Conservation (phyloP, 306 rosid species). For the Arachis stenosperma region DNA sequence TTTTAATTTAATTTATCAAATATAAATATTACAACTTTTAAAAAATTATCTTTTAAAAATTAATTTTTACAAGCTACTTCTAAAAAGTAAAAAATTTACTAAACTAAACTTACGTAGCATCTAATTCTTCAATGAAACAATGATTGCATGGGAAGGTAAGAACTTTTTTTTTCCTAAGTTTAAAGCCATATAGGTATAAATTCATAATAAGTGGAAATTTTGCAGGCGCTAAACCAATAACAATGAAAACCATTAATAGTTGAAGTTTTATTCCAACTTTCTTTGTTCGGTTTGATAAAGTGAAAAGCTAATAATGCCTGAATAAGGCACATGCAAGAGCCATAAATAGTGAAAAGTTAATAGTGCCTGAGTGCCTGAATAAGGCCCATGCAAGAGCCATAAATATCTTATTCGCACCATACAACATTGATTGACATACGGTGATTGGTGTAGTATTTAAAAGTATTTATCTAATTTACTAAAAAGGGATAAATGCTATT, state of each 20-base stretch:
- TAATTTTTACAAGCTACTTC: no score
- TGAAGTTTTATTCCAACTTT: not conserved
- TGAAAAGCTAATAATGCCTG: not conserved
- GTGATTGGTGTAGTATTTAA: no score
- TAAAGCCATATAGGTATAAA: no score
- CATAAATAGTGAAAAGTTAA: not conserved
- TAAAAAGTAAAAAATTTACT: no score
- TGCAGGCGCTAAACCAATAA: not conserved
- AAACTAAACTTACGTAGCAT: not conserved
- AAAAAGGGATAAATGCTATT: no score
- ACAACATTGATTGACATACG: not conserved
- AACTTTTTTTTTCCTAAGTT: not conserved
- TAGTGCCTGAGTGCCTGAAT: not conserved
- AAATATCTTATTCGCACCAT: not conserved
- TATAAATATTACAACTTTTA: no score
- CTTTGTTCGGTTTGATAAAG: not conserved
- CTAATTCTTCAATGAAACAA: conserved; percentile 5
- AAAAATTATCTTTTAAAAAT: no score
- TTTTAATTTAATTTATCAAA: no score
- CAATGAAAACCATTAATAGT: not conserved
- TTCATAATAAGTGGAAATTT: not conserved
- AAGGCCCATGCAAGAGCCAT: not conserved
- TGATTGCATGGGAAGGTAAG: conserved; percentile 7
- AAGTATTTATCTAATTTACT: no score
- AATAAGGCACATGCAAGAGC: no score